These are phyloP conservation scores for Aurantiochytrium sp. DNA, from an alignment of 108 stramenopile genomes.

Conservation along the genomic window DNA sequence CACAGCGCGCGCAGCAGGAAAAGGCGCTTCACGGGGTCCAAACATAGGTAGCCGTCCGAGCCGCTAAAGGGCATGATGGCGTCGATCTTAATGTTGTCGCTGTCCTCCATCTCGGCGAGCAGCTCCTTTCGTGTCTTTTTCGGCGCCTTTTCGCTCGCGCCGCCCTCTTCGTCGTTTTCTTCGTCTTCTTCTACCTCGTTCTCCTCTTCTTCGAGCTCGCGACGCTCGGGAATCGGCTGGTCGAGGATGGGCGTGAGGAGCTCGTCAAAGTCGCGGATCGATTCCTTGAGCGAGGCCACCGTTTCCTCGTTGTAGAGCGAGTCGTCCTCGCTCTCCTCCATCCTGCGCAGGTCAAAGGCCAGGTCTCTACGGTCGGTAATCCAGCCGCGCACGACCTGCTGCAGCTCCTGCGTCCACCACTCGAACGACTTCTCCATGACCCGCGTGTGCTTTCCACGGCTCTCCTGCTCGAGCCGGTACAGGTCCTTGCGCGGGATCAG, in stretches of 20 bases:
- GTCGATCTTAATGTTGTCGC: neutral
- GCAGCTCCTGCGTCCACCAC: conserved; percentile 19
- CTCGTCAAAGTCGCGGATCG: neutral
- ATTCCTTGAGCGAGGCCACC: neutral
- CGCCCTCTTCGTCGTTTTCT: neutral
- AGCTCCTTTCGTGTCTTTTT: neutral
- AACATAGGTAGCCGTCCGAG: neutral
- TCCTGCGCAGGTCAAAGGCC: neutral
- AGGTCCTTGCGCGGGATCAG: neutral
- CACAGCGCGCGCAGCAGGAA: neutral
- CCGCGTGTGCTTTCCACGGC: neutral
- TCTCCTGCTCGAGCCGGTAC: neutral
- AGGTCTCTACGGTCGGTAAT: neutral
- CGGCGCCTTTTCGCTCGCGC: neutral
- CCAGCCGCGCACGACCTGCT: neutral
- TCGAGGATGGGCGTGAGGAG: neutral
- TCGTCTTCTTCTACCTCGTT: neutral
- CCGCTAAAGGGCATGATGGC: conserved; percentile 15
- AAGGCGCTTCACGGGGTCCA: neutral
- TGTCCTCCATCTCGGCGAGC: neutral
- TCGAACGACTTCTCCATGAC: neutral
- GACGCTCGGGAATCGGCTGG: neutral
- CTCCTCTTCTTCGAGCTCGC: neutral
- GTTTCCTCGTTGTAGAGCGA: neutral
- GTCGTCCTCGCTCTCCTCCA: conserved; percentile 1